These are phyloP conservation scores for Raphidocelis subcapitata DNA, from an alignment of 139 green algal species.

Conservation along the genomic window DNA sequence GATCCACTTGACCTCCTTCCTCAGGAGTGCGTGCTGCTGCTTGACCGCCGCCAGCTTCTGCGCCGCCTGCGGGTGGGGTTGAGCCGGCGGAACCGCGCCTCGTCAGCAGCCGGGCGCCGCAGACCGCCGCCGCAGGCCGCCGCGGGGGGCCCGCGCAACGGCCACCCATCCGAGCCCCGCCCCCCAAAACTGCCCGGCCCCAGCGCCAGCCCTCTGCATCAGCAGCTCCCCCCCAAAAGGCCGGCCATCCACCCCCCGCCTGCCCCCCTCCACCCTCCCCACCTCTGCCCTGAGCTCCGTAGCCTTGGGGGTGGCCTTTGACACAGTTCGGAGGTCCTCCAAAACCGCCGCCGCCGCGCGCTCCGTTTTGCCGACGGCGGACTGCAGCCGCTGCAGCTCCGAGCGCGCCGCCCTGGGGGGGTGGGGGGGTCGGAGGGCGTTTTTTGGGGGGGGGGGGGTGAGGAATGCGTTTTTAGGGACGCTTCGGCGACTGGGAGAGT, in stretches of 20 bases:
- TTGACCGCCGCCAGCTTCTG: constrained; percentile 27
- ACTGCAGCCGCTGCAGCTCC: constrained; percentile 39
- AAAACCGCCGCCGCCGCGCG: constrained; percentile 24
- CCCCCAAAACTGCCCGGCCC: neutral
- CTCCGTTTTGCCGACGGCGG: constrained; percentile 32
- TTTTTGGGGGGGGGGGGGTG: no score
- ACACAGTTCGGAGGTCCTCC: constrained; percentile 30
- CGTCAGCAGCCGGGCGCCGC: neutral
- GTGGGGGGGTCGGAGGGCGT: no score
- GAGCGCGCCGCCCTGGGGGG: constrained; percentile 36
- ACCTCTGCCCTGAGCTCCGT: constrained; percentile 25
- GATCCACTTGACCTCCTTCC: constrained; percentile 37
- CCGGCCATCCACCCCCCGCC: neutral
- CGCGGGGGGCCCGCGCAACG: neutral
- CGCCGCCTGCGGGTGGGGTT: constrained; percentile 19
- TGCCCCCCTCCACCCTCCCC: neutral
- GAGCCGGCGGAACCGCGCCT: neutral
- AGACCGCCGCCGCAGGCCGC: no score
- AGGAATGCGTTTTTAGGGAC: no score
- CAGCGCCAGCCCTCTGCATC: constrained; percentile 10
- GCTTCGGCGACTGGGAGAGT: no score
- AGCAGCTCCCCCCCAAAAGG: neutral
- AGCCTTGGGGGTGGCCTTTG: constrained; percentile 24
- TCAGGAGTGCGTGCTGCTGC: constrained; percentile 28
- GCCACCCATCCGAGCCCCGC: neutral